A percentile compares a stretch with the other conserved stretches of the same genome.
Evolutionary conservation across 495 filamentous ascomycete genomes (phyloP).

Genomic region (Rhizodiscina lignyota): DNA sequence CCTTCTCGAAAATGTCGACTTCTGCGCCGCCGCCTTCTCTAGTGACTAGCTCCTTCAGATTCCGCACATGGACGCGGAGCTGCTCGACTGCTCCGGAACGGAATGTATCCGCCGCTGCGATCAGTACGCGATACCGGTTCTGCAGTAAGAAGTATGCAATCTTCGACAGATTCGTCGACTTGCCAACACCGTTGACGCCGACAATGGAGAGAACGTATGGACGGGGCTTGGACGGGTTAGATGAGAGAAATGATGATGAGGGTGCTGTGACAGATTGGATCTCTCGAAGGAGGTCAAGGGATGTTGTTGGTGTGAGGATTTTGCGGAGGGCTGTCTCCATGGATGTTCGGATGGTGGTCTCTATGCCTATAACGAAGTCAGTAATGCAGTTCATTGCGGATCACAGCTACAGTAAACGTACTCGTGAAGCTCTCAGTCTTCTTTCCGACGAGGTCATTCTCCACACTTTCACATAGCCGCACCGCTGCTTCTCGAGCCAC

Average conservation of each 20-base stretch:
- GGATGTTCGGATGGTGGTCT: conserved; percentile 60
- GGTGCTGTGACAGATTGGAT: conserved; percentile 66
- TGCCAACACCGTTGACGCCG: conserved; percentile 94
- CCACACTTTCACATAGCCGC: conserved; percentile 78
- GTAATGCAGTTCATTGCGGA: conserved; percentile 3
- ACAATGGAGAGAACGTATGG: conserved; percentile 97
- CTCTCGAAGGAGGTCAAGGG: conserved; percentile 83
- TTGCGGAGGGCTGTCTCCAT: conserved; percentile 84
- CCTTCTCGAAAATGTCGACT: conserved; percentile 87
- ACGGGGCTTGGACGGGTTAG: conserved; percentile 39
- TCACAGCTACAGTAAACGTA: conserved; percentile 24
- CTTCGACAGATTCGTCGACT: conserved; percentile 91
- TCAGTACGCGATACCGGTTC: conserved; percentile 88
- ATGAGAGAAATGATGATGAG: conserved; percentile 23
- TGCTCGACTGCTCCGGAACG: conserved; percentile 95
- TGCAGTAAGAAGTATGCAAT: conserved; percentile 95
- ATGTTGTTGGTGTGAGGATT: conserved; percentile 89
- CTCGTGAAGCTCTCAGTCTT: conserved; percentile 91
- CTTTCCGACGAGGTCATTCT: conserved; percentile 72
- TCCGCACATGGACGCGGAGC: conserved; percentile 80
- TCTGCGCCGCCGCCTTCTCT: conserved; percentile 69
- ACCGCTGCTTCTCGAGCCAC: conserved; percentile 89
- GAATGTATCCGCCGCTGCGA: conserved; percentile 94
- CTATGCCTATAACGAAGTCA: conserved; percentile 34
- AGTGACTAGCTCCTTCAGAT: conserved; percentile 67